Base-by-base conservation (phyloP, 1,284 basidiomycete genomes). In the Cyathus pygmaeus region DNA sequence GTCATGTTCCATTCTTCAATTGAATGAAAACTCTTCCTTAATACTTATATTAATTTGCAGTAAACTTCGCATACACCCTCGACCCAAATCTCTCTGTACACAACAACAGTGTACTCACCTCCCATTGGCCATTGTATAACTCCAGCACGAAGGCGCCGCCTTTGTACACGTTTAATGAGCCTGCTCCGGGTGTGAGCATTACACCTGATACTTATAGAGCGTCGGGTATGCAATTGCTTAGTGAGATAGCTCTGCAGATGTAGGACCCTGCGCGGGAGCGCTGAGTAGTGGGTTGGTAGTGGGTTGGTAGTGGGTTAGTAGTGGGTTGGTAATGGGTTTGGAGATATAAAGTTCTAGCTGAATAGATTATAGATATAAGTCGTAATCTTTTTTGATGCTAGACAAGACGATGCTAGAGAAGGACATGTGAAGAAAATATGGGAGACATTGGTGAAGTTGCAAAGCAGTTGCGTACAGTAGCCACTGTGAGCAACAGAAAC, bases 61-160 rank as follows among this genome's bases (percentile, higher is more conserved):
- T 72, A 31, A 64, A 71, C 50, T 72, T 70, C 47, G 60, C 62
- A 6, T 67, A 65, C 53, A 60, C 59, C 5, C 61, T 62, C 19
- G 55, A 73, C 53, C 67, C 70, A 3, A 63, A 67, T 46, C 27
- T 44, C 13, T 52, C 49, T 44, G 4, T 17, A 33, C 29, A 58
- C 39, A 33, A 36, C 15, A 29, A 10, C 26, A 67, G 61, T 51
- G 42, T 55, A 26, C 24, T 57, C 24, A 55, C 47, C 19, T 11
- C 46, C 15, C 13, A 49, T 19, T 59, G 57, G 62, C 27, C 52
- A 4, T 19, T 26, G 29, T 64, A 54, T 21, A 41, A 42, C 7
- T 60, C 63, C 6, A 50, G 53, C 6, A 3, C 23, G 1, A 33
- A 5, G 1, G 55, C 53, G 26, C 63, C 63, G 11, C 60, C 63